phyloP scores from a whole-genome alignment of 164 flowering plant genomes.

The Warburgia ugandensis region DNA sequence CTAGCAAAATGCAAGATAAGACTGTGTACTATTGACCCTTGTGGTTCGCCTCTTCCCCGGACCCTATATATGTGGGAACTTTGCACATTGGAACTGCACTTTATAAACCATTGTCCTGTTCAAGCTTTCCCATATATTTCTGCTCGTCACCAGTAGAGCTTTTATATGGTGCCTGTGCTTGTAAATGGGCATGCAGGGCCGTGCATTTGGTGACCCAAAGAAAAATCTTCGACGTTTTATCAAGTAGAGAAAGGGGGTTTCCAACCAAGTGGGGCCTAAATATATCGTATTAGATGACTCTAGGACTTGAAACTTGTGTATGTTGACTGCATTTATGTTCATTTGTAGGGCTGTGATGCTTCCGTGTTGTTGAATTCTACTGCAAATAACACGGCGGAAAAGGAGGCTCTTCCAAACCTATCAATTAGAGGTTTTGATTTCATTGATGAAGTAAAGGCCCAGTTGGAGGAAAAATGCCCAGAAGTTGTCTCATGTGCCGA shows the following conservation, averaged over 20 bases:
- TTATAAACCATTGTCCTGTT: too few relatives aligned
- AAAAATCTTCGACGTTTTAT: background rate
- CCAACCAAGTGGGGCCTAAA: background rate
- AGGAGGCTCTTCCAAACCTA: slow-evolving; percentile 29
- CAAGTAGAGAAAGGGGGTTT: background rate
- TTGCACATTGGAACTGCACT: too few relatives aligned
- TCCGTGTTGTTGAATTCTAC: slow-evolving; percentile 40
- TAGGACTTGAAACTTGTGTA: background rate
- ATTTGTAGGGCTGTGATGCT: slow-evolving; percentile 48
- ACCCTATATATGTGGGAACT: too few relatives aligned
- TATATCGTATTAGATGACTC: background rate
- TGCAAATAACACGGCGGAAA: slow-evolving; percentile 26
- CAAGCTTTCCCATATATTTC: too few relatives aligned
- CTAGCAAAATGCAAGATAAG: too few relatives aligned
- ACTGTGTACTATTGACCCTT: too few relatives aligned
- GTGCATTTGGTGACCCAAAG: background rate
- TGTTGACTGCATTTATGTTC: background rate
- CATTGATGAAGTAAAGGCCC: slow-evolving; percentile 32
- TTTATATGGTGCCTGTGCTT: too few relatives aligned
- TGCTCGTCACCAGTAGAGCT: too few relatives aligned
- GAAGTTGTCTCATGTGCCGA: slow-evolving; percentile 65
- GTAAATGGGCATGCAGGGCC: background rate
- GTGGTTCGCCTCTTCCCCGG: too few relatives aligned
- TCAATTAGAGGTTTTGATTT: slow-evolving; percentile 32
- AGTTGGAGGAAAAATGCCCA: slow-evolving; percentile 30